phyloP scores from a whole-genome alignment of 345 rosid species.

The Gossypium anomalum region DNA sequence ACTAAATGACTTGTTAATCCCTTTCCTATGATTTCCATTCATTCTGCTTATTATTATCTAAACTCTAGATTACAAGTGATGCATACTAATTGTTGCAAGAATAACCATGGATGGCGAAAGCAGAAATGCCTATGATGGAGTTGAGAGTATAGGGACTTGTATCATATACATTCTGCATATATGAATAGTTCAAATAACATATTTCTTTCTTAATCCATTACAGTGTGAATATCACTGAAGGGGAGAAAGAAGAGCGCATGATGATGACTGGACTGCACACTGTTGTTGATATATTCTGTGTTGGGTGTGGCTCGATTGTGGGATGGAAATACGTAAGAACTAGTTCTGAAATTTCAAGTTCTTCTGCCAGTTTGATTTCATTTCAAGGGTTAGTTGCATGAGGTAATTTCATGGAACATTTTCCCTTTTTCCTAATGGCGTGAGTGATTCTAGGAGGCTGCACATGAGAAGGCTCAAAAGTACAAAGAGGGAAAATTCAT shows the following conservation, averaged over 20 bases:
- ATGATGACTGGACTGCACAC: constrained; percentile 82
- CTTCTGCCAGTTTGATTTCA: background rate
- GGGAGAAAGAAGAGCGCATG: constrained; percentile 57
- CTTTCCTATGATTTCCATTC: background rate
- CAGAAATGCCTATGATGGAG: background rate
- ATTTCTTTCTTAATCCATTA: constrained; percentile 9
- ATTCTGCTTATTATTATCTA: background rate
- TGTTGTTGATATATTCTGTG: constrained; percentile 78
- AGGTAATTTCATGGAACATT: constrained; percentile 22
- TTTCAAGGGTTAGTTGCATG: constrained; percentile 1
- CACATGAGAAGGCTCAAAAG: constrained; percentile 52
- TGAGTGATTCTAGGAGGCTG: constrained; percentile 41
- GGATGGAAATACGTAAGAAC: constrained; percentile 83
- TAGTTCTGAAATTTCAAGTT: constrained; percentile 4
- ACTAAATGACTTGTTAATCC: too few relatives aligned
- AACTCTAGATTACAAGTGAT: background rate
- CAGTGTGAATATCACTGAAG: constrained; percentile 62
- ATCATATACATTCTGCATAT: background rate
- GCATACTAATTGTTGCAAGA: background rate
- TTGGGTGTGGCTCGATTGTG: constrained; percentile 68
- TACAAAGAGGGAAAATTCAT: constrained; percentile 82
- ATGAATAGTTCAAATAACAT: constrained; percentile 11
- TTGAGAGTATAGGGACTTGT: background rate
- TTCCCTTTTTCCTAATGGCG: constrained; percentile 2
- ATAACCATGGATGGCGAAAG: background rate